phyloP scores from a whole-genome alignment of 306 rosid species.

The Vachellia collinsii region DNA sequence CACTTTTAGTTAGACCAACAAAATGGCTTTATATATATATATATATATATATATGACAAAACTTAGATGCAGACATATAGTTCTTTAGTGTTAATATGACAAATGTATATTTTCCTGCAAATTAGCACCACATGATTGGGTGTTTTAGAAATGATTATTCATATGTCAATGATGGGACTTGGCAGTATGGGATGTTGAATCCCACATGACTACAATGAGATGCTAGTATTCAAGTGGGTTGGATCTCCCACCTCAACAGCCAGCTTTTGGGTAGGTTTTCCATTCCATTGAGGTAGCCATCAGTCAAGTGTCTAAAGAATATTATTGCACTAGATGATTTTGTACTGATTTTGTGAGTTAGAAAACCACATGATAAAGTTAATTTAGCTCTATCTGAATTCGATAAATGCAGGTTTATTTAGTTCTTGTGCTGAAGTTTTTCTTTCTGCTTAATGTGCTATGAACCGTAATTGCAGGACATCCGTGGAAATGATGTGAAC shows the following conservation, averaged over 20 bases:
- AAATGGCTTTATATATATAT: not conserved
- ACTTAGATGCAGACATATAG: not conserved
- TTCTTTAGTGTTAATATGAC: not conserved
- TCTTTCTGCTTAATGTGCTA: conserved; percentile 5
- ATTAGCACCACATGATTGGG: not conserved
- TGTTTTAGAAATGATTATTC: not conserved
- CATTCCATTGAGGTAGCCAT: no score
- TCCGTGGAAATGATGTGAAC: conserved; percentile 76
- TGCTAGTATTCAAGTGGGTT: no score
- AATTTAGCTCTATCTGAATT: not conserved
- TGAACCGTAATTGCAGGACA: conserved; percentile 62
- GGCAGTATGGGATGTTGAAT: no score
- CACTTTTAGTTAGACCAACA: not conserved
- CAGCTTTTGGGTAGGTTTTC: no score
- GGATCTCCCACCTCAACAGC: no score
- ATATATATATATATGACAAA: not conserved
- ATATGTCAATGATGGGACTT: not conserved
- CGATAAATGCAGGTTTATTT: not conserved
- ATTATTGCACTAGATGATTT: not conserved
- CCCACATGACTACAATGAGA: no score
- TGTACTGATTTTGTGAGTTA: not conserved
- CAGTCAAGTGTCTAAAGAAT: not conserved
- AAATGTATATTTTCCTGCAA: not conserved
- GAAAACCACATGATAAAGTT: conserved; percentile 5
- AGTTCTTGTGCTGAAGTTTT: not conserved